A percentile compares a stretch with the other conserved stretches of the same genome.
Conservation (phyloP, 768 basidiomycete species). For the Leccinellum rugosiceps region DNA sequence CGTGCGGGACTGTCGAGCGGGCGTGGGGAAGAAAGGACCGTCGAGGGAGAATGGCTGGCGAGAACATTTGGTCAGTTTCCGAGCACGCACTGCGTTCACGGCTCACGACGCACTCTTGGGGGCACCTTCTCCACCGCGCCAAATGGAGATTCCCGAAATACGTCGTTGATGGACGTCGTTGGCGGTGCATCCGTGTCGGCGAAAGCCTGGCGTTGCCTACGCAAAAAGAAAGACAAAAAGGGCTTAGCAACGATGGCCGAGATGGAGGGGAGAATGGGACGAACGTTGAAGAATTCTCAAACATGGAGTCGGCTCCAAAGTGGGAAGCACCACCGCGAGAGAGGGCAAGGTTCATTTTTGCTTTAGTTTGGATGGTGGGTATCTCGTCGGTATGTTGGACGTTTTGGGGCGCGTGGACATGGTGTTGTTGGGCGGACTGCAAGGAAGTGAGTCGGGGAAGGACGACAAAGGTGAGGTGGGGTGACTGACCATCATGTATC, state of each 20-base stretch:
- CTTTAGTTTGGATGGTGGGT: conserved; percentile 75
- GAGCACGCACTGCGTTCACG: not conserved
- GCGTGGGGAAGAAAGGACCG: conserved; percentile 10
- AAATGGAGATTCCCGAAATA: conserved; percentile 51
- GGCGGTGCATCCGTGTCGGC: conserved; percentile 83
- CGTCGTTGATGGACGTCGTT: conserved; percentile 69
- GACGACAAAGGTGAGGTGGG: not conserved
- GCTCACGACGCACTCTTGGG: conserved; percentile 19
- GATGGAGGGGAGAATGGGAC: not conserved
- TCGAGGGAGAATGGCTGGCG: conserved; percentile 24
- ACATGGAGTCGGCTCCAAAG: conserved; percentile 85
- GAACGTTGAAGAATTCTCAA: conserved; percentile 52
- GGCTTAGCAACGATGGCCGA: conserved; percentile 4
- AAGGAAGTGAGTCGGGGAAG: not conserved
- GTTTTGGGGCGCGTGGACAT: conserved; percentile 52
- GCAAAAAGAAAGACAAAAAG: not conserved
- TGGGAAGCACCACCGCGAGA: conserved; percentile 63
- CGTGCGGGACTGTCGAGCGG: conserved; percentile 20
- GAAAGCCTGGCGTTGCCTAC: conserved; percentile 57
- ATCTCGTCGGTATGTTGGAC: conserved; percentile 68
- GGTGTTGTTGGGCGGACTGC: conserved; percentile 62
- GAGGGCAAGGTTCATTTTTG: conserved; percentile 71
- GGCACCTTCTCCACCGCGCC: conserved; percentile 26
- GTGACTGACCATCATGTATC: conserved; percentile 69
- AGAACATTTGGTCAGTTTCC: not conserved